A percentile compares a stretch with the other conserved stretches of the same genome.
These are phyloP conservation scores for peach (Prunus persica) DNA, from an alignment of 306 rosid species.

Conservation along the genomic window DNA sequence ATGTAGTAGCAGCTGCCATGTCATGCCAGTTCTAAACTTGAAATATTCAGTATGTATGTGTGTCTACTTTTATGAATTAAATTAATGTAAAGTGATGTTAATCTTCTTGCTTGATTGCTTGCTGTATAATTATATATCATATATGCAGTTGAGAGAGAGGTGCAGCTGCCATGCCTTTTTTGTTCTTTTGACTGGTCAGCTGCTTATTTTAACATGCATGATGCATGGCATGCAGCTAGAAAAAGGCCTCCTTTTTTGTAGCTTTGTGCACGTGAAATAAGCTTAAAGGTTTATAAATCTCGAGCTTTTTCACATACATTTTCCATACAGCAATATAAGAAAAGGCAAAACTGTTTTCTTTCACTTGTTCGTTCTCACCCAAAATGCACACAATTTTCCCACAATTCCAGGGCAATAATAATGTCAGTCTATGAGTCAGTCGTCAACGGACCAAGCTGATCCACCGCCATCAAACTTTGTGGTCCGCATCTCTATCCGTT, in stretches of 20 bases:
- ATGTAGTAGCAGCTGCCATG: no score
- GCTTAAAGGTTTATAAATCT: slow-evolving; percentile 2
- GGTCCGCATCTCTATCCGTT: no score
- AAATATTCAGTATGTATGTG: not conserved
- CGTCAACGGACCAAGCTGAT: no score
- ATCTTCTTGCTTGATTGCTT: not conserved
- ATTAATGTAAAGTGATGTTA: not conserved
- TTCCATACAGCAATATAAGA: not conserved
- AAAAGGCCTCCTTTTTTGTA: slow-evolving; percentile 4
- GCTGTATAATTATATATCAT: no score
- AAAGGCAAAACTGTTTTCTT: not conserved
- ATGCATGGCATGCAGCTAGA: not conserved
- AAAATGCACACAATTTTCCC: not conserved
- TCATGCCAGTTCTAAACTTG: not conserved
- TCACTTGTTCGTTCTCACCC: not conserved
- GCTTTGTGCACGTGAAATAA: slow-evolving; percentile 29
- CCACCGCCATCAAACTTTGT: no score
- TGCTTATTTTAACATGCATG: not conserved
- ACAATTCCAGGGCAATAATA: no score
- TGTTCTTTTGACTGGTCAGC: slow-evolving; percentile 13
- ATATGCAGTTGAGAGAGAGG: not conserved
- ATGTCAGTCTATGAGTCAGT: no score
- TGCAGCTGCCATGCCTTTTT: not conserved
- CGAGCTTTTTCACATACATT: not conserved
- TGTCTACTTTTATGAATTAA: not conserved